These are phyloP conservation scores for Phytophthora podocarpi DNA, from an alignment of 352 stramenopile species.

Conservation along the genomic window DNA sequence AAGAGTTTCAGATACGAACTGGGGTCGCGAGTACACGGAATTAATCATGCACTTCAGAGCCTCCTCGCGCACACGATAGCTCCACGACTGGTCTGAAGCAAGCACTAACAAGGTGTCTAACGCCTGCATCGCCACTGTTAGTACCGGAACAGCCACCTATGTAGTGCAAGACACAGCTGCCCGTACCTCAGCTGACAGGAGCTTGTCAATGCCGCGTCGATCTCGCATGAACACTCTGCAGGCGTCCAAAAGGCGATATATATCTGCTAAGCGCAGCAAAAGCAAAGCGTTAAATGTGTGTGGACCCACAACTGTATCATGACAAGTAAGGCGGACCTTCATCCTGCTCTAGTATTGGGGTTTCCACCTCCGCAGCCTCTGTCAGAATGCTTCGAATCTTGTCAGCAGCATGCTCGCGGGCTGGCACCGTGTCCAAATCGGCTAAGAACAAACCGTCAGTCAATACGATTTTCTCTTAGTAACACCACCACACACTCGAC, in stretches of 20 bases:
- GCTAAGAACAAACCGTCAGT: slow-evolving; percentile 5
- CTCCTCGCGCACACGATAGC: slow-evolving; percentile 42
- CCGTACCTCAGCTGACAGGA: slow-evolving; percentile 53
- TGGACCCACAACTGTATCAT: too few species aligned
- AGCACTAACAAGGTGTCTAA: slow-evolving; percentile 43
- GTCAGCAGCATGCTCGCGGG: slow-evolving; percentile 22
- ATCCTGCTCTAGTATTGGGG: slow-evolving; percentile 17
- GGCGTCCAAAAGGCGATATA: slow-evolving; percentile 35
- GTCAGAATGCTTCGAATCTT: slow-evolving; percentile 20
- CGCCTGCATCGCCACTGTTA: slow-evolving; percentile 23
- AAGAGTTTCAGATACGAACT: slow-evolving; percentile 51
- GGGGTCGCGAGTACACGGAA: slow-evolving; percentile 58
- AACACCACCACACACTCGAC: too few species aligned
- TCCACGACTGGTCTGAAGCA: slow-evolving; percentile 21
- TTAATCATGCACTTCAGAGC: slow-evolving; percentile 77
- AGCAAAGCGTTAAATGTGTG: too few species aligned
- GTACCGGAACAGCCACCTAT: not conserved
- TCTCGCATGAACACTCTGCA: slow-evolving; percentile 77
- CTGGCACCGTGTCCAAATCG: slow-evolving; percentile 16
- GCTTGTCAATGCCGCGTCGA: slow-evolving; percentile 56
- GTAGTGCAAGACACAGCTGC: not conserved
- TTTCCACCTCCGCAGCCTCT: not conserved
- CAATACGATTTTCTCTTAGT: too few species aligned
- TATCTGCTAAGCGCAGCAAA: too few species aligned
- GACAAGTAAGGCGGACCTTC: slow-evolving; percentile 21